These are phyloP conservation scores for Trichoderma koningii DNA, from an alignment of 2,329 filamentous ascomycete species.

Conservation along the genomic window DNA sequence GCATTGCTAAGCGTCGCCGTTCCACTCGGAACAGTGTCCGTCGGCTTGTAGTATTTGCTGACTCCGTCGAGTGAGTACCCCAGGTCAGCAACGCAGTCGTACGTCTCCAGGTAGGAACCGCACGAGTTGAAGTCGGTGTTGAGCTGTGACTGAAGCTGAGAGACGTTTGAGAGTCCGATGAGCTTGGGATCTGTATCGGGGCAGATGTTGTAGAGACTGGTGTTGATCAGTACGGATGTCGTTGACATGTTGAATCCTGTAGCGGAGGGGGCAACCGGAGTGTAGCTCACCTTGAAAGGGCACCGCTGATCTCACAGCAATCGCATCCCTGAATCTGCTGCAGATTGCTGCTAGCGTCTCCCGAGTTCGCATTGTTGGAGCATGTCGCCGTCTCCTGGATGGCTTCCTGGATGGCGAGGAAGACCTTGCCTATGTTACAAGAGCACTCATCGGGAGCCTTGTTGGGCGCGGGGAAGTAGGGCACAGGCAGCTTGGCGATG, in stretches of 20 bases:
- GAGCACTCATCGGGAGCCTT: slow-evolving; percentile 41
- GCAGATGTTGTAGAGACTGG: slow-evolving; percentile 33
- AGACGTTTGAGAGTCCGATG: slow-evolving; percentile 30
- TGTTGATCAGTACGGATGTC: slow-evolving; percentile 26
- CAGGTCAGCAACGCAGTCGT: slow-evolving; percentile 33
- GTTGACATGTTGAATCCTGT: background rate
- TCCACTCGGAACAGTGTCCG: slow-evolving; percentile 35
- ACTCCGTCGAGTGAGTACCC: slow-evolving; percentile 30
- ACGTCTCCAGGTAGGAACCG: slow-evolving; percentile 30
- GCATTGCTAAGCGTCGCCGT: slow-evolving; percentile 38
- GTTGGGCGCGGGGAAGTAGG: slow-evolving; percentile 43
- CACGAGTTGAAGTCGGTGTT: slow-evolving; percentile 29
- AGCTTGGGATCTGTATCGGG: slow-evolving; percentile 37
- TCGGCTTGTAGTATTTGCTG: slow-evolving; percentile 32
- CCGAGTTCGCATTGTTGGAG: slow-evolving; percentile 32
- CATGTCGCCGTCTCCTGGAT: slow-evolving; percentile 29
- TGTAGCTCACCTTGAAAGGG: slow-evolving; percentile 38
- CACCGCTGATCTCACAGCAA: slow-evolving; percentile 42
- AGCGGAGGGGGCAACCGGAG: background rate
- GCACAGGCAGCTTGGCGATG: slow-evolving; percentile 37
- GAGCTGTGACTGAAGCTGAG: slow-evolving; percentile 28
- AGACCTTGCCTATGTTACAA: slow-evolving; percentile 41
- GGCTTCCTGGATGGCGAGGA: slow-evolving; percentile 29
- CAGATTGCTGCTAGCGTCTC: slow-evolving; percentile 30
- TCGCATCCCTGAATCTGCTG: slow-evolving; percentile 37